Evolutionary conservation across 1,284 basidiomycete species (phyloP), one percentile per base, ranked within the genome.

Genomic region (Moesziomyces sp.): DNA sequence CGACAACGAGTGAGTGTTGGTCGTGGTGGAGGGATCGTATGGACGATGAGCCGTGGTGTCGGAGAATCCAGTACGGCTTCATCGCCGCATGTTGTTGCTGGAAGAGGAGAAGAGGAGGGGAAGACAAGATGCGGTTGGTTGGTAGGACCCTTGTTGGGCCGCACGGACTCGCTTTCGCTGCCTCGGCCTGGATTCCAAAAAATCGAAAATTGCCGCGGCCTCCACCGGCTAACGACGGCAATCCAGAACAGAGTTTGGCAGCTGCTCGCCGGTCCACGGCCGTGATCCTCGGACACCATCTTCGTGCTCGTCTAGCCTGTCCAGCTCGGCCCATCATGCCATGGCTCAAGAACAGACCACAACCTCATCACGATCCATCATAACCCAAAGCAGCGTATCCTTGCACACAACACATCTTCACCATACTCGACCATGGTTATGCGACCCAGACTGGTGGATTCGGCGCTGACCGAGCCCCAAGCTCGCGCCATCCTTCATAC

Each of bases 1-100:
- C 94, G 2, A 93, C 91, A 83, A 92, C 93, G 5, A 96, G 86
- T 16, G 91, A 86, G 68, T 90, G 88, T 80, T 93, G 92, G 80
- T 91, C 88, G 6, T 85, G 74, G 1, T 91, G 91, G 44, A 93
- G 71, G 0, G 87, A 85, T 52, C 86, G 87, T 21, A 94, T 84
- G 7, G 90, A 86, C 0, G 88, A 85, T 0, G 71, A 66, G 9
- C 87, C 85, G 80, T 95, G 93, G 1, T 88, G 86, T 8, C 93
- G 90, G 23, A 95, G 86, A n/a, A 92, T 86, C 79, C 93, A 91
- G 24, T 88, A 86, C 0, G 93, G 93, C 50, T 71, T 71, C 59
- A 61, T 64, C 35, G 35, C 35, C 35, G 19, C 30, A 11, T 11
- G 30, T 30, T 11, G 30, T 30, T 30, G 9, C 30, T 30, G 9